Conservation (phyloP, 177 flowering plant genomes). For the Vitis hybrid region DNA sequence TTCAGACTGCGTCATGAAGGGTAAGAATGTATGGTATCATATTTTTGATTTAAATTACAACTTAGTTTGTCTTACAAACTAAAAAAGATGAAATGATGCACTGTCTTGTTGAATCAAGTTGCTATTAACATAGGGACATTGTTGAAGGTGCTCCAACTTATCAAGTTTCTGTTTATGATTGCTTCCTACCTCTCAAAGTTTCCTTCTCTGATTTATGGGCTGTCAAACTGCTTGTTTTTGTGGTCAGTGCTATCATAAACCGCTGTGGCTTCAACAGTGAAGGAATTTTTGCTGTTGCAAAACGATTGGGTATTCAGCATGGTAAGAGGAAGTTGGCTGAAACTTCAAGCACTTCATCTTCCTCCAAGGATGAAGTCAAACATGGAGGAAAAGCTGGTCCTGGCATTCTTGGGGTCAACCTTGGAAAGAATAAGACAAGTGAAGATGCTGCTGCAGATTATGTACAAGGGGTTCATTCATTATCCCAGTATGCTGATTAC, state of each 20-base stretch:
- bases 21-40: constrained; percentile 46
- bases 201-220: constrained; percentile 1
- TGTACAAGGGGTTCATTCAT: constrained; percentile 95
- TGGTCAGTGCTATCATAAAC: constrained; percentile 87
- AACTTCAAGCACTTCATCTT: constrained; percentile 61
- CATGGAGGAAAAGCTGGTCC: constrained; percentile 98
- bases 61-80: not conserved
- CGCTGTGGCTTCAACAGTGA: constrained; percentile 96
- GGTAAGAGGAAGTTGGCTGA: constrained; percentile 92
- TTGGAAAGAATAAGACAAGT: constrained; percentile 96
- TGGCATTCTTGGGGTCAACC: constrained; percentile 96
- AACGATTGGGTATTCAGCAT: constrained; percentile 96
- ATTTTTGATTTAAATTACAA: not conserved
- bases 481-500: constrained; percentile 97
- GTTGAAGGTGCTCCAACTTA: not conserved
- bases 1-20: constrained; percentile 85
- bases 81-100: not conserved
- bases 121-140: not conserved
- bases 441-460: constrained; percentile 98
- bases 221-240: constrained; percentile 17
- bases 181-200: not conserved
- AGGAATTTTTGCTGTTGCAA: constrained; percentile 92
- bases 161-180: not conserved
- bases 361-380: constrained; percentile 54
- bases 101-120: not conserved